Base-by-base conservation (phyloP, 495 filamentous ascomycete genomes). In the Penicillium nucicola region DNA sequence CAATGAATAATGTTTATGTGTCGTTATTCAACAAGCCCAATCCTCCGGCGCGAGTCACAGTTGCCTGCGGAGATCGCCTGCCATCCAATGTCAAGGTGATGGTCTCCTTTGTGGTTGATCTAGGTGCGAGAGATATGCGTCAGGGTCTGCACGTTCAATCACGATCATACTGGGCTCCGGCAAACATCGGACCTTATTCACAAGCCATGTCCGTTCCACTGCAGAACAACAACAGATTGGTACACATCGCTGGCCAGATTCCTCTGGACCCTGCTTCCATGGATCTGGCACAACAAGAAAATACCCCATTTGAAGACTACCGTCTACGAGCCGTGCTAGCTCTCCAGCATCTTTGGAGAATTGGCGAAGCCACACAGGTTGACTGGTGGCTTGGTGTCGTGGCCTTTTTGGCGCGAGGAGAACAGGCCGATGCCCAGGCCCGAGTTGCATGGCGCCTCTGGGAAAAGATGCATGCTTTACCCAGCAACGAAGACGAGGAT, bases 171-270 rank as follows among this genome's bases (percentile, higher is more conserved):
- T 99, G 93, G 93, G 95, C 93, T 1, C 93, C 93, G 0, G 92
- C 95, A 7, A 97, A 97, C 56, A 99, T 99, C 45, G 93, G 93
- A 0, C 93, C 95, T 0, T 99, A 99, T 65, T 95, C 90, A 11
- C 93, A 99, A 70, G 90, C 93, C 1, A 83, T 93, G 39, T 75
- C 82, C 14, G 65, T 83, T 15, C 83, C 83, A 25, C 49, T 81
- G 50, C 44, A 48, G 25, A 49, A 52, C 25, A 35, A 43, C 48
- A 56, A 60, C 40, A 57, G 57, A 32, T 5, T 84, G 39, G 72
- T 86, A 10, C 80, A 80, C 41, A 76, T 96, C 11, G 92, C 95
- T 1, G 93, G 93, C 0, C 92, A 97, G 65, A 95, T 99, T 43
- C 90, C 93, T 1, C 78, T 99, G 2, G 71, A 92, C 2, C 93